Evolutionary conservation across 805 yeast species (phyloP), one percentile per base, ranked within the genome.

Genomic region (Lachancea quebecensis): DNA sequence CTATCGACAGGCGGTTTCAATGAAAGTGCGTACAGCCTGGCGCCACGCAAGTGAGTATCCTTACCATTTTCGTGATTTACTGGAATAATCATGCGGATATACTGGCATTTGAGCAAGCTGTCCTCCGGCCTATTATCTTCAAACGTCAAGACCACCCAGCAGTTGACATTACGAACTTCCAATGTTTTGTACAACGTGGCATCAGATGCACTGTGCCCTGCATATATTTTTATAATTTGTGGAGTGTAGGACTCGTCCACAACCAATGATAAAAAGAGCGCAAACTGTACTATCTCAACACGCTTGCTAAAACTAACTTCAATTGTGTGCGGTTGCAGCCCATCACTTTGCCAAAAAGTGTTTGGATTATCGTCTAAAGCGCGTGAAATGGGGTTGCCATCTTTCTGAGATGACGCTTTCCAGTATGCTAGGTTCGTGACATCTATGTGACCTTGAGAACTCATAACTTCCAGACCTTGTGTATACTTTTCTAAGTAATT

Each of bases 161-260:
- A 66, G 39, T 63, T 63, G 39, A 59, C 53, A 37, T 54, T 54
- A 16, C 53, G 44, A 2, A 61, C 51, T 15, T 54, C 62, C 14
- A 59, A 38, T 4, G 51, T 50, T 39, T 59, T 62, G 49, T 60
- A 58, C 29, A 54, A 52, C 10, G 50, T 45, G 10, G 57, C 52
- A 48, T 65, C 67, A 1, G 57, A 46, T 0, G 58, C 56, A 29
- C 61, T 50, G 21, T 59, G 57, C 0, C 69, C 69, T 4, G 51
- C 66, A 43, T 60, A 64, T 1, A 65, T 41, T 37, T 62, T 58
- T 16, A 65, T 51, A 4, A 55, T 38, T 34, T 53, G 54, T 1
- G 99, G 99, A 0, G 99, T 89, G 59, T 95, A 93, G 16, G 95
- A 85, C 61, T 93, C 98, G 63, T 93, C 99, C 4, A 78, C 66